Percentiles rank a stretch among this genome's conserved stretches.
Evolutionary conservation across 2,329 filamentous ascomycete species (phyloP).

Genomic region (Apiospora saccharicola): DNA sequence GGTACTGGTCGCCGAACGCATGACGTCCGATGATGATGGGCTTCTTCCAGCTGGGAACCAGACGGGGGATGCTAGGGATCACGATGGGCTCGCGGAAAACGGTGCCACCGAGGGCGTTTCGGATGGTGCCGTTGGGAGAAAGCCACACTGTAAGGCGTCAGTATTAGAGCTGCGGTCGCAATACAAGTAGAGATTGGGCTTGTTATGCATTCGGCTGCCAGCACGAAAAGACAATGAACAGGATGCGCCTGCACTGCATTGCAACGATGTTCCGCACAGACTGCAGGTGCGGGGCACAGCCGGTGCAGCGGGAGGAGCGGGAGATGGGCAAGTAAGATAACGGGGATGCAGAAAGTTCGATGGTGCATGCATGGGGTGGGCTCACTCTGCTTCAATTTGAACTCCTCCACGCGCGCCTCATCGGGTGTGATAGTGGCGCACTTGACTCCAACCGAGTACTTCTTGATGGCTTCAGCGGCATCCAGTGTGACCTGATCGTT

Average conservation of each 20-base stretch:
- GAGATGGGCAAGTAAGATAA: constrained; percentile 34
- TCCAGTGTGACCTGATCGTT: constrained; percentile 96
- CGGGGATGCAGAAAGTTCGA: constrained; percentile 15
- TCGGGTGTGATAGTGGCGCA: constrained; percentile 99
- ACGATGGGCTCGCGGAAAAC: constrained; percentile 99
- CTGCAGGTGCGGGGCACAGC: background rate
- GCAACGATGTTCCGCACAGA: constrained; percentile 7
- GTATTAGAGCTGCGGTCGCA: constrained; percentile 1
- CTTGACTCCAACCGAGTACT: constrained; percentile 98
- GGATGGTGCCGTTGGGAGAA: constrained; percentile 91
- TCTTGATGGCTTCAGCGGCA: constrained; percentile 96
- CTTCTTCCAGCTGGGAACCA: constrained; percentile 98
- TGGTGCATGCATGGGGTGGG: constrained; percentile 26
- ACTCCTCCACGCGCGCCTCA: constrained; percentile 95
- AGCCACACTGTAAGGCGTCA: constrained; percentile 78
- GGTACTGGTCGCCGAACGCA: constrained; percentile 98
- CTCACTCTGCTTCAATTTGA: constrained; percentile 97
- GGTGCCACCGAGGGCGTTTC: constrained; percentile 82
- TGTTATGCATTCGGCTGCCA: constrained; percentile 5
- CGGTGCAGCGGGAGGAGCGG: too few species aligned
- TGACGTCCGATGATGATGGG: constrained; percentile 99
- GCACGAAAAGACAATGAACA: background rate
- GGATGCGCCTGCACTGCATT: background rate
- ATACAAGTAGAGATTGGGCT: constrained; percentile 27
- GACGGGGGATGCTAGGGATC: constrained; percentile 88